Percentiles rank a stretch among this genome's conserved stretches.
phyloP scores from a whole-genome alignment of 768 basidiomycete genomes.

The Dictyophora rubrovolvata region DNA sequence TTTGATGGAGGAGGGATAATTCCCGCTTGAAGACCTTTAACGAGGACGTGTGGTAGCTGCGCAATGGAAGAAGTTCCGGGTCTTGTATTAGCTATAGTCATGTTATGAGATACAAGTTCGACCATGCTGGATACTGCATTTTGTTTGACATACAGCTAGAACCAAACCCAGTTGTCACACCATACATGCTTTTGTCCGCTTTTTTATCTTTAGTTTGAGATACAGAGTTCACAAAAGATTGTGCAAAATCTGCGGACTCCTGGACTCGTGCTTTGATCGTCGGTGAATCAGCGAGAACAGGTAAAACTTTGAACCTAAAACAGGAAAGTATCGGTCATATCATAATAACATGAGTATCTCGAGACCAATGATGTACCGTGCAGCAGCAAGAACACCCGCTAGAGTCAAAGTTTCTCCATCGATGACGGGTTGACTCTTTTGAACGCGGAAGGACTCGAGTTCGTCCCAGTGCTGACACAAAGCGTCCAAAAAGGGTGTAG shows the following conservation, averaged over 20 bases:
- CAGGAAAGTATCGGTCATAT: background rate
- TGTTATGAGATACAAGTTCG: background rate
- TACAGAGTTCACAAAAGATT: background rate
- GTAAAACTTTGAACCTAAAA: conserved; percentile 1
- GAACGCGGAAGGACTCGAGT: background rate
- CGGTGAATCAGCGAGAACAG: background rate
- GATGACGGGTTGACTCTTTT: background rate
- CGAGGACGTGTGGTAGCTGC: background rate
- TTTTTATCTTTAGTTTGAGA: background rate
- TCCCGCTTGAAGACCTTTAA: conserved; percentile 1
- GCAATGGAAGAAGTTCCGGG: background rate
- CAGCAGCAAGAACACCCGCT: conserved; percentile 1
- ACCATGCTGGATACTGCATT: no score
- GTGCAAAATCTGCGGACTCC: background rate
- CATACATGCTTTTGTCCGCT: conserved; percentile 7
- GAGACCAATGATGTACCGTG: background rate
- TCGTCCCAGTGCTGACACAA: background rate
- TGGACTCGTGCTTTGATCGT: background rate
- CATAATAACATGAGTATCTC: background rate
- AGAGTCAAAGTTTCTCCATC: background rate
- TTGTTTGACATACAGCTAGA: conserved; percentile 2
- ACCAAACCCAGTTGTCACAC: conserved; percentile 9
- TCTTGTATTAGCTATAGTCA: background rate
- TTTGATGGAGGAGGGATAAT: background rate
- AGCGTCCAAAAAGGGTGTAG: background rate